Percentiles rank a stretch among this genome's conserved stretches.
Evolutionary conservation across 2,329 filamentous ascomycete species (phyloP).

Genomic region (Daldinia sp.): DNA sequence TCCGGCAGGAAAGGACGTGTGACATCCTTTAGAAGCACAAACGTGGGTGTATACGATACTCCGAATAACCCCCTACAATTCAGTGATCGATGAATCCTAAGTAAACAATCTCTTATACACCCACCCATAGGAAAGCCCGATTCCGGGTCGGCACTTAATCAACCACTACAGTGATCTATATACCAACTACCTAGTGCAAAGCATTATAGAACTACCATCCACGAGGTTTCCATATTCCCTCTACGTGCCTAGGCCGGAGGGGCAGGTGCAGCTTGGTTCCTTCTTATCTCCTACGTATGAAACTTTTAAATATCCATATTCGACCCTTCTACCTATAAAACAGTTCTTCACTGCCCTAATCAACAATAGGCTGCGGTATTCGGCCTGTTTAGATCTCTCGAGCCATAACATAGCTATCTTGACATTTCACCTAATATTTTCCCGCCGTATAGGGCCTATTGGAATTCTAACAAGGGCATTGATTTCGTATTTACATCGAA

Average conservation of each 20-base stretch:
- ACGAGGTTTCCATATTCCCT: not conserved
- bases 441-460: no score
- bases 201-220: not conserved
- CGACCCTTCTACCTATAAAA: not conserved
- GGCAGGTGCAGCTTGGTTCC: not conserved
- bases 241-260: not conserved
- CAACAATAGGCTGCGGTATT: not conserved
- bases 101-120: no score
- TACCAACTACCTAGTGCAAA: not conserved
- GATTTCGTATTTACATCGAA: not conserved
- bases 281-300: not conserved
- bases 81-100: no score
- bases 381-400: not conserved
- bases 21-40: no score
- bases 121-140: no score
- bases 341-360: not conserved
- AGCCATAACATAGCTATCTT: not conserved
- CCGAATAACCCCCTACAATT: no score
- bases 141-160: no score
- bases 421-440: not conserved
- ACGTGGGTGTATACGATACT: no score
- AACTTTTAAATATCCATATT: not conserved
- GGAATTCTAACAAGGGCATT: not conserved
- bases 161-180: no score
- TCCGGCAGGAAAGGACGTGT: no score